phyloP scores from a whole-genome alignment of 2,329 filamentous ascomycete species.

The Drechslerella stenobrocha region DNA sequence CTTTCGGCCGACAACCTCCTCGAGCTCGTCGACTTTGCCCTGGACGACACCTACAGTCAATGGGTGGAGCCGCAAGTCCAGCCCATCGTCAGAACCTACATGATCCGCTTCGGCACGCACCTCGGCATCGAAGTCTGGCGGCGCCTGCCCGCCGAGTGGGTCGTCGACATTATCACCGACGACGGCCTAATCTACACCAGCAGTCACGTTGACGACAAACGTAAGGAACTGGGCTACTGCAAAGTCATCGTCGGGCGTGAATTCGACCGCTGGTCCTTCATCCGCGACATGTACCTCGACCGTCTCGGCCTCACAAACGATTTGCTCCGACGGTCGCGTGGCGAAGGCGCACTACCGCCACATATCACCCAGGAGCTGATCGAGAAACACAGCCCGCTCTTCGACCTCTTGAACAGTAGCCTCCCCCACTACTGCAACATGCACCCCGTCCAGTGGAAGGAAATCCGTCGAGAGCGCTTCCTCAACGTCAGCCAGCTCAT shows the following conservation, averaged over 20 bases:
- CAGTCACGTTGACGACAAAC: constrained; percentile 1
- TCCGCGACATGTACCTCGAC: constrained; percentile 31
- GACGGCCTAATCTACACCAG: constrained; percentile 31
- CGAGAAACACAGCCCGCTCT: constrained; percentile 18
- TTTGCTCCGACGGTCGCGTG: not conserved
- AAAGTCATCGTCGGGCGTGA: constrained; percentile 29
- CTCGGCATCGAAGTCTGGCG: constrained; percentile 27
- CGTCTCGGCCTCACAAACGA: constrained; percentile 18
- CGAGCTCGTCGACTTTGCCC: constrained; percentile 14
- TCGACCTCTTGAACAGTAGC: constrained; percentile 30
- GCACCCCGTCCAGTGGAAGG: constrained; percentile 34
- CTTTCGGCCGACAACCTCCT: constrained; percentile 12
- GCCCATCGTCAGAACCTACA: constrained; percentile 30
- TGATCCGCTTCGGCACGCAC: constrained; percentile 29
- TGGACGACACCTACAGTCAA: constrained; percentile 12
- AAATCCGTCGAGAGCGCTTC: constrained; percentile 22
- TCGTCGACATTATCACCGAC: constrained; percentile 18
- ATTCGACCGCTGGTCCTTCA: constrained; percentile 32
- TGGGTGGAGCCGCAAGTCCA: constrained; percentile 28
- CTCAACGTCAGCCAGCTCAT: constrained; percentile 8
- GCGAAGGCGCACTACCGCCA: constrained; percentile 13
- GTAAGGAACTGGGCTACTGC: constrained; percentile 26
- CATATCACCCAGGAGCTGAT: constrained; percentile 25
- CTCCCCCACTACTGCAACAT: constrained; percentile 29
- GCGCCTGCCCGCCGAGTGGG: constrained; percentile 21